Percentiles rank a stretch among this genome's conserved stretches.
phyloP scores from a whole-genome alignment of 2,329 filamentous ascomycete genomes.

The Nemania serpens region DNA sequence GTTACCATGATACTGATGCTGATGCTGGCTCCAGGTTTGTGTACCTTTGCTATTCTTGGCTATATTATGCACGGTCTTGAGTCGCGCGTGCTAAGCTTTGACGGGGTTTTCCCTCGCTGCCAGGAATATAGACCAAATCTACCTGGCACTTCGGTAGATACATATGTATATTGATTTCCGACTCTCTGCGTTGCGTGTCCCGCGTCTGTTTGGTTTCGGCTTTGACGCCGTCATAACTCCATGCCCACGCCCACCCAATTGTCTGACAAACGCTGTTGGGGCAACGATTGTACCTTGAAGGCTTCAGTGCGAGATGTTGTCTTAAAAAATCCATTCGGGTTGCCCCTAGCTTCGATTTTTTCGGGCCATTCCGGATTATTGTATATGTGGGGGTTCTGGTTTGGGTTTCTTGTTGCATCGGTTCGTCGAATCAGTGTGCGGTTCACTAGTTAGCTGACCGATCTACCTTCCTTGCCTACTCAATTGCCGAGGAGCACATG shows the following conservation, averaged over 20 bases:
- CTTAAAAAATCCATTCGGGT: conserved; percentile 7
- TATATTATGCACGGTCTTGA: conserved; percentile 16
- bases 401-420: background rate
- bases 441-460: background rate
- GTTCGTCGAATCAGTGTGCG: background rate
- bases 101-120: background rate
- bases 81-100: conserved; percentile 21
- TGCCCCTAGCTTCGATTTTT: background rate
- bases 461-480: background rate
- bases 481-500: background rate
- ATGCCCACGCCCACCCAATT: background rate
- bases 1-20: background rate
- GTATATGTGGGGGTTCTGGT: background rate
- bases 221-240: background rate
- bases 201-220: background rate
- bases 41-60: background rate
- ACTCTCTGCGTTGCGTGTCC: background rate
- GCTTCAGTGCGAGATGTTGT: background rate
- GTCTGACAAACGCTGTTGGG: background rate
- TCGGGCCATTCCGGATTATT: background rate
- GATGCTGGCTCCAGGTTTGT: background rate
- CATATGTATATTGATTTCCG: background rate
- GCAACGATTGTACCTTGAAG: background rate
- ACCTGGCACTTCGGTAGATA: background rate
- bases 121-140: background rate